These are phyloP conservation scores for Penicillium sp. DNA, from an alignment of 2,329 filamentous ascomycete genomes.

Conservation along the genomic window DNA sequence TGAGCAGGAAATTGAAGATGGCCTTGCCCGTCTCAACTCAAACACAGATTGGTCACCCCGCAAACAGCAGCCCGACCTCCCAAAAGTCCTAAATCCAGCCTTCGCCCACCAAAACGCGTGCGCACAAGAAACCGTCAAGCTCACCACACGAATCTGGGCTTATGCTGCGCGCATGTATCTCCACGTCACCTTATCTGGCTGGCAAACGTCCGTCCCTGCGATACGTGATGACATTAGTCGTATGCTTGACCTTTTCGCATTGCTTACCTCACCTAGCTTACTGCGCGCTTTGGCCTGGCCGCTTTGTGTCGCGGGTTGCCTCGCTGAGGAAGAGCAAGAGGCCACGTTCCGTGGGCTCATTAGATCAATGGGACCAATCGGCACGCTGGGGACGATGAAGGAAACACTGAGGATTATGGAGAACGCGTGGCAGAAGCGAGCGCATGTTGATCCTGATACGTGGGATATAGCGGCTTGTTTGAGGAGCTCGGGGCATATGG, in stretches of 20 bases:
- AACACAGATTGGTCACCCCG: not conserved
- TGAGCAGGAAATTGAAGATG: not conserved
- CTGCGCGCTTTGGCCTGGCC: constrained; percentile 39
- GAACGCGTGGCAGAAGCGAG: constrained; percentile 35
- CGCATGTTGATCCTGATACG: not conserved
- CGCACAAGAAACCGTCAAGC: not conserved
- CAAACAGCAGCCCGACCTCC: not conserved
- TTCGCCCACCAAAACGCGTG: not conserved
- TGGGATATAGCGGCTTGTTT: constrained; percentile 10
- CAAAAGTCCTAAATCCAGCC: not conserved
- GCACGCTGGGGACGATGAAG: constrained; percentile 32
- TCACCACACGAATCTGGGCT: constrained; percentile 4
- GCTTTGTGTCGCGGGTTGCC: constrained; percentile 38
- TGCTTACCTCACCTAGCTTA: constrained; percentile 24
- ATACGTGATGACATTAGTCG: not conserved
- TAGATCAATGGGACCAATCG: constrained; percentile 25
- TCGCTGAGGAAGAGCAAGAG: constrained; percentile 25
- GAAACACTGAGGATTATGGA: constrained; percentile 44
- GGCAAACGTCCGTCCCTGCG: not conserved
- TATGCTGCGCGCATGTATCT: constrained; percentile 6
- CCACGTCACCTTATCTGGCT: constrained; percentile 2
- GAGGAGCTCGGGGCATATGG: not conserved
- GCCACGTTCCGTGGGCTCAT: constrained; percentile 27
- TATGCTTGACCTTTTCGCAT: not conserved
- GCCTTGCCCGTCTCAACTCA: not conserved